Base-by-base conservation (phyloP, 2,329 filamentous ascomycete species). In the Alternaria solani region DNA sequence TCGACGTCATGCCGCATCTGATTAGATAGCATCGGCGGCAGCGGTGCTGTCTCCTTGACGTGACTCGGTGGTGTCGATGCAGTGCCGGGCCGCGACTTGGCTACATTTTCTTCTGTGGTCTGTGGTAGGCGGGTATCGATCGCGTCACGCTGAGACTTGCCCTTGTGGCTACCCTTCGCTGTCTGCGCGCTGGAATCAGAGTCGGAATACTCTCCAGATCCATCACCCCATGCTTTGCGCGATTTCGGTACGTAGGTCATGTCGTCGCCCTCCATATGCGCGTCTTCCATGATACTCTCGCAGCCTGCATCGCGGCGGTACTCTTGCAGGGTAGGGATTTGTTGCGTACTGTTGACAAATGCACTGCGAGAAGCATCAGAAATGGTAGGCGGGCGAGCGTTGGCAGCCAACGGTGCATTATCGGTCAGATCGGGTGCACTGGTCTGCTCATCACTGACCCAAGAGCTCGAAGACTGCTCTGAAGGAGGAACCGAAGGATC, bases 271-370 rank as follows among this genome's bases (percentile, higher is more conserved):
- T 64, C 68, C 71, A 74, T 71, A n/a, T 63, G 59, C 14, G 53
- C 49, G 28, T 74, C 71, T 44, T 73, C 67, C 36, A 44, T 28
- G 5, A 67, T 62, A 4, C 44, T 53, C 11, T 65, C 61, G 20
- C 55, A 49, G 1, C 56, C 41, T 16, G 55, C n/a, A 30, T 63
- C 48, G 38, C 42, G 65, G 16, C 51, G 43, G 38, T 64, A 65
- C 9, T 72, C 71, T 38, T 64, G 60, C 12, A 78, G 51, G 5
- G 75, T 79, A 6, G 78, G 77, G 9, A 79, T 66, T 23, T 76
- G 76, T 52, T 82, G 78, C 4, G 79, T 79, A 59, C 79, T 81
- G 66, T 82, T 82, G 60, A 79, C 75, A 44, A 81, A 79, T 18
- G 79, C 75, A 65, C 72, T 81, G 14, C 71, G 72, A 18, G 76